Base-by-base conservation (phyloP, 2,329 filamentous ascomycete genomes). In the Tothia fuscella region DNA sequence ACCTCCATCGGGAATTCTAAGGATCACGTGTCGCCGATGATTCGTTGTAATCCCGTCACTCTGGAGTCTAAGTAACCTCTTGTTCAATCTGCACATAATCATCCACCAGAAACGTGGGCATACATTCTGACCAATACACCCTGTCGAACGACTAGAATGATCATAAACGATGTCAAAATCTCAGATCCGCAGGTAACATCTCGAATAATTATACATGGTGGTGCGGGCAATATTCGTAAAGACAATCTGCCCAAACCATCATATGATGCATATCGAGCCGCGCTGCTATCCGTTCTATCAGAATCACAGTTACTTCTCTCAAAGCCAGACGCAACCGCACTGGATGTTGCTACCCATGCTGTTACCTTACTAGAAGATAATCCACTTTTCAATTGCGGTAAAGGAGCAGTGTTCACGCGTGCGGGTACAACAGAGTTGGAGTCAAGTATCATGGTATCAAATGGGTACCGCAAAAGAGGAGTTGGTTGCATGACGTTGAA, bases 381-480 rank as follows among this genome's bases (percentile, higher is more conserved):
- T 53, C 71, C 80, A 2, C 72, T 93, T 4, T 93, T 91, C 71
- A 94, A 94, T 63, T 78, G 78, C 44, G 86, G 78, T 6, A 79
- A 78, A 52, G 88, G 88, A 41, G 83, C 86, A 38, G 86, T 93
- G 16, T 94, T 93, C 60, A 93, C 85, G 1, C 76, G 79, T 38
- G 78, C 81, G 49, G 88, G 87, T 14, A 72, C 78, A 47, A 87
- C 88, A 57, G 83, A 94, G 63, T 77, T 93, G 47, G 87, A 94
- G 62, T 83, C 84, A 2, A 83, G 78, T 6, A 74, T 93, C 39
- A 93, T 93, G 86, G 82, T 93, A 0, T 82, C 80, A 2, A 70
- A 42, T 9, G 81, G 80, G 0, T 67, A 68, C 43, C 71, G 76
- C 30, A 94, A 93, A 66, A 74, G 84, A 26, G 85, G 78, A 13